Evolutionary conservation across 768 basidiomycete species (phyloP), one percentile per base, ranked within the genome.

Genomic region (Pulveroboletus ravenelii): DNA sequence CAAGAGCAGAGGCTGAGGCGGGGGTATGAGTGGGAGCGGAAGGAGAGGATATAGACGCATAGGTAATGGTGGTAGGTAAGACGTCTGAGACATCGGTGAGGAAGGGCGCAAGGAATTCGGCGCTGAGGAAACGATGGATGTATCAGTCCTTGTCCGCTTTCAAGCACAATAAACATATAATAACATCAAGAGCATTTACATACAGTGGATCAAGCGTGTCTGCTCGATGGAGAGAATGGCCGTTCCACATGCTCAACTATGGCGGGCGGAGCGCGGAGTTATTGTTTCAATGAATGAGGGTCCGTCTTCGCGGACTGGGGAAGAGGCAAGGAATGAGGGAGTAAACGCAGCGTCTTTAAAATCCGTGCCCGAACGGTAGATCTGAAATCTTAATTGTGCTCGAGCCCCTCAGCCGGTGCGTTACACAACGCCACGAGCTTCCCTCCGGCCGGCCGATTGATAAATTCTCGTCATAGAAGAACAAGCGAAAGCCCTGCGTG

Each of bases 341-440:
- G 14, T 10, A 31, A 47, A 23, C 25, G n/a, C 23, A 12, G 17
- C 10, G 40, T 25, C 34, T 52, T 53, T 53, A 57, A 53, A 50
- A 29, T 14, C n/a, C 27, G 23, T 18, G 9, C 15, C 13, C 20
- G 35, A 41, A 18, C 6, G 5, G 6, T 23, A n/a, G 25, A 36
- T 23, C 23, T 6, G 23, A 45, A 40, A n/a, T 12, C 13, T 15
- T 7, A 10, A 39, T 10, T 7, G 17, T 2, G 8, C 40, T 23
- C 13, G 41, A 40, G 13, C 10, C 6, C 32, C 30, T 39, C 20
- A 12, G 12, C 36, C 25, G 47, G 37, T 36, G 13, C 31, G 13
- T 45, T 39, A 43, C 45, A 34, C 34, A 34, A 36, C 29, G 31
- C 17, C 3, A 4, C 32, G 29, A 25, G 15, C 10, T 7, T 9